Evolutionary conservation across 2,329 filamentous ascomycete species (phyloP), one percentile per base, ranked within the genome.

Genomic region (Immersiporthe knoxdaviesiana): DNA sequence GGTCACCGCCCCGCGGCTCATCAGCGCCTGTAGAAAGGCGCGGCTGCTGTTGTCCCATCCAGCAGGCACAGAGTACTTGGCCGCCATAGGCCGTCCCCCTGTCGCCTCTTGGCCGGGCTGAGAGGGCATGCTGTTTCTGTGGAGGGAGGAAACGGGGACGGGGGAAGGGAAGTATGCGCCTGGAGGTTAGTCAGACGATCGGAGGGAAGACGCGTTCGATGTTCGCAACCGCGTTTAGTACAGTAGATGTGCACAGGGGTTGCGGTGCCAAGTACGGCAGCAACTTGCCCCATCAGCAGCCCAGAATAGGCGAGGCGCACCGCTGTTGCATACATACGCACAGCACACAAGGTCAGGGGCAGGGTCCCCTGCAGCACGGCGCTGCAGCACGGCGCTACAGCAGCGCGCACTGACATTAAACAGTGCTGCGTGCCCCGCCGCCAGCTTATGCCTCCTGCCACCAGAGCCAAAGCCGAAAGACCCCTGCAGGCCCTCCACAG

Each of bases 21-120:
- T 85, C 73, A 99, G 90, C 63, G 92, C 92, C 80, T 99, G 96
- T 0, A 98, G 84, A 76, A 99, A 97, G 11, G 95, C 94, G 68
- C 93, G 91, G 78, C 97, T 92, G 71, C 85, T 85, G 77, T 97
- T 84, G 68, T 78, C 77, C 75, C 86, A 88, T 30, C 79, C 78
- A 0, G 72, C 72, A 3, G 75, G 76, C 14, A 80, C 63, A 24
- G 78, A 74, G 24, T 76, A 75, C 47, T 79, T 75, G 69, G 79
- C 78, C 24, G 79, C 77, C 66, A 63, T 63, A 5, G 59, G n/a
- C 4, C 4, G 12, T 44, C 37, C 59, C 35, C 39, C n/a, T 21
- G 30, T 6, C 8, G n/a, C 35, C 14, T 37, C 37, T 39, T n/a
- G 12, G 21, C 16, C 56, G 3, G 24, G 32, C 16, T 21, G 21